Percentiles rank a stretch among this genome's conserved stretches.
These are phyloP conservation scores for Onygena corvina DNA, from an alignment of 2,329 filamentous ascomycete species.

Conservation along the genomic window DNA sequence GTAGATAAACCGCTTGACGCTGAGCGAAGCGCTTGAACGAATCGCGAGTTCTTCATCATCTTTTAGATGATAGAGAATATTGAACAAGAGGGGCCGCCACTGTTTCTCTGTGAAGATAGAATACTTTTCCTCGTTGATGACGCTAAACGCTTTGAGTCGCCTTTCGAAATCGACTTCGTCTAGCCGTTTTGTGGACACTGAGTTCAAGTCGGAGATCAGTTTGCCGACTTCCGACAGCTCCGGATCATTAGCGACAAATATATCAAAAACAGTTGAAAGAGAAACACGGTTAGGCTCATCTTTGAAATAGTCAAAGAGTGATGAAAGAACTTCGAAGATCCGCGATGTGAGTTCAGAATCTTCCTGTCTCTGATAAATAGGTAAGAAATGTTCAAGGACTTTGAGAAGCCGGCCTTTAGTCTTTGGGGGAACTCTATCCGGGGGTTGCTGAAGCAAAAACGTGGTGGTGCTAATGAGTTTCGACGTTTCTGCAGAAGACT, in stretches of 20 bases:
- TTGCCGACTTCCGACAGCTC: constrained; percentile 51
- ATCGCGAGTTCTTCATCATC: constrained; percentile 83
- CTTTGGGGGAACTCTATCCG: constrained; percentile 65
- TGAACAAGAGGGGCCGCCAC: constrained; percentile 81
- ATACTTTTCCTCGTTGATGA: constrained; percentile 54
- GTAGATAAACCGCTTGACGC: constrained; percentile 65
- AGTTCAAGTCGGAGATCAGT: constrained; percentile 69
- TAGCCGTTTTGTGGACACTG: constrained; percentile 57
- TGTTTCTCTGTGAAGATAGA: constrained; percentile 53
- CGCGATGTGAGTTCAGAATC: constrained; percentile 48
- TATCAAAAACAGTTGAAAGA: constrained; percentile 59
- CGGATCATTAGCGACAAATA: constrained; percentile 54
- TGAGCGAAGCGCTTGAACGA: constrained; percentile 68
- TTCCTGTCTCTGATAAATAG: constrained; percentile 47
- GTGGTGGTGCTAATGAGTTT: constrained; percentile 68
- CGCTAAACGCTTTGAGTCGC: constrained; percentile 62
- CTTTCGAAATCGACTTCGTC: constrained; percentile 82
- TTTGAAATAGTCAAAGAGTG: constrained; percentile 81
- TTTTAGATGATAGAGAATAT: constrained; percentile 75
- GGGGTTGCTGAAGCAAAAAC: constrained; percentile 74
- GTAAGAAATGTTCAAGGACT: constrained; percentile 70
- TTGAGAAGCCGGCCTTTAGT: constrained; percentile 70
- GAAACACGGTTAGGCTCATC: constrained; percentile 65
- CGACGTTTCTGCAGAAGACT: constrained; percentile 51
- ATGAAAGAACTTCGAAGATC: constrained; percentile 62